Percentiles rank a stretch among this genome's conserved stretches.
Evolutionary conservation across 306 rosid species (phyloP).

Genomic region (Gastrolobium villosum): DNA sequence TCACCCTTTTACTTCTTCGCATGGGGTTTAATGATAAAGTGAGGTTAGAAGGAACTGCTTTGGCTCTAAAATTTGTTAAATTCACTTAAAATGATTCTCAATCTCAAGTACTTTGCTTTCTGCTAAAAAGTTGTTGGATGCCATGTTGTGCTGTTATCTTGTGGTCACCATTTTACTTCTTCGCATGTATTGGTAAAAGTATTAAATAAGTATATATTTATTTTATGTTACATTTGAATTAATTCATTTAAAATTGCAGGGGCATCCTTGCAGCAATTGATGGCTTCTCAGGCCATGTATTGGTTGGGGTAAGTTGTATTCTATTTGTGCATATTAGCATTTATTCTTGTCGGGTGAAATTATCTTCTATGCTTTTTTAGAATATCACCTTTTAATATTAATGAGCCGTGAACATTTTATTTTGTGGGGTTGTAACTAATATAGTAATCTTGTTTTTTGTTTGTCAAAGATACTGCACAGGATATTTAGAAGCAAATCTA

Average conservation of each 20-base stretch:
- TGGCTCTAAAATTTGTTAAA: not conserved
- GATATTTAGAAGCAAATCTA: conserved; percentile 31
- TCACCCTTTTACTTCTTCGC: too few relatives aligned
- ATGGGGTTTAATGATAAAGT: not conserved
- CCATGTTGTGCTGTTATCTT: conserved; percentile 39
- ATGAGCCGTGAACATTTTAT: conserved; percentile 15
- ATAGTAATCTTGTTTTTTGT: not conserved
- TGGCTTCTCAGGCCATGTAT: conserved; percentile 76
- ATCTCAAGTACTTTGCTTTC: not conserved
- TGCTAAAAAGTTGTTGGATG: conserved; percentile 13
- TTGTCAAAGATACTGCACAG: conserved; percentile 15
- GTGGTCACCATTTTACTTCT: not conserved
- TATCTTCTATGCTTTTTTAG: not conserved
- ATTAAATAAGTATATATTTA: not conserved
- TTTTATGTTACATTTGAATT: conserved; percentile 31
- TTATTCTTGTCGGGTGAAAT: conserved; percentile 17
- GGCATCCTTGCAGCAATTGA: conserved; percentile 96
- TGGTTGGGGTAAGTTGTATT: conserved; percentile 91
- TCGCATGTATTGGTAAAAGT: not conserved
- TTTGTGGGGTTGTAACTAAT: conserved; percentile 11
- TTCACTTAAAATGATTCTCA: conserved; percentile 1
- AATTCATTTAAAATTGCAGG: conserved; percentile 61
- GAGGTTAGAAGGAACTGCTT: not conserved
- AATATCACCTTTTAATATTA: conserved; percentile 10
- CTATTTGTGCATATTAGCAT: conserved; percentile 16